Percentiles rank a stretch among this genome's conserved stretches.
These are phyloP conservation scores for Neoboletus brunneissimus DNA, from an alignment of 768 basidiomycete species.

Conservation along the genomic window DNA sequence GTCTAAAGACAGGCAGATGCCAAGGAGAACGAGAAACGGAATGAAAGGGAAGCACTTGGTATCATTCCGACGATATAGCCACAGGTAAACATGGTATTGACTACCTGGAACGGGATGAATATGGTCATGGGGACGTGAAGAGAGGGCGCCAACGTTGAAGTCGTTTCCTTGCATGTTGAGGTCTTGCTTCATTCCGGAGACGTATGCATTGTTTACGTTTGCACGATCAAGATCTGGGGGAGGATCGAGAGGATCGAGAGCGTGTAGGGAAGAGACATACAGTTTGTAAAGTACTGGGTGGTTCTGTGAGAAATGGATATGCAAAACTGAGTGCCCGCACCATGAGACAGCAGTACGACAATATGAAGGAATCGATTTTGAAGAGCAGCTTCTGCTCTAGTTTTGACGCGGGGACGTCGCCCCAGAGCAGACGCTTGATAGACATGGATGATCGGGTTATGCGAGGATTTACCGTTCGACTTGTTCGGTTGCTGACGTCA, in stretches of 20 bases:
- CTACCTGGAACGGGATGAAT: constrained; percentile 39
- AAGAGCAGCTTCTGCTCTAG: constrained; percentile 50
- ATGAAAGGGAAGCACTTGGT: constrained; percentile 43
- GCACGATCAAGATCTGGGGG: constrained; percentile 60
- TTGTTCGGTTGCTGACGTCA: constrained; percentile 15
- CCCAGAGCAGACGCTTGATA: background rate
- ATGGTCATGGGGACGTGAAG: background rate
- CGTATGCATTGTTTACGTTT: constrained; percentile 70
- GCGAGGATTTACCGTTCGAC: too few species aligned
- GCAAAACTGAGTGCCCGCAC: constrained; percentile 25
- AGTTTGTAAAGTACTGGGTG: constrained; percentile 63
- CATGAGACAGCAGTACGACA: constrained; percentile 72
- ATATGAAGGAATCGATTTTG: constrained; percentile 66
- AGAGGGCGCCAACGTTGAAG: constrained; percentile 45
- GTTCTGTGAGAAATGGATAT: constrained; percentile 10
- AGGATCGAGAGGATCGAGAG: background rate
- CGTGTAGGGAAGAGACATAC: constrained; percentile 32
- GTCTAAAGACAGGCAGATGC: constrained; percentile 36
- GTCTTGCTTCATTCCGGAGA: constrained; percentile 78
- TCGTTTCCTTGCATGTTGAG: constrained; percentile 62
- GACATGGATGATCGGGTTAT: background rate
- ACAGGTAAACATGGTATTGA: constrained; percentile 70
- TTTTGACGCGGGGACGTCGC: background rate
- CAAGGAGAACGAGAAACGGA: background rate
- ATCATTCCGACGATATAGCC: constrained; percentile 77